Evolutionary conservation across 2,329 filamentous ascomycete genomes (phyloP).

Genomic region (Byssochlamys sp.): DNA sequence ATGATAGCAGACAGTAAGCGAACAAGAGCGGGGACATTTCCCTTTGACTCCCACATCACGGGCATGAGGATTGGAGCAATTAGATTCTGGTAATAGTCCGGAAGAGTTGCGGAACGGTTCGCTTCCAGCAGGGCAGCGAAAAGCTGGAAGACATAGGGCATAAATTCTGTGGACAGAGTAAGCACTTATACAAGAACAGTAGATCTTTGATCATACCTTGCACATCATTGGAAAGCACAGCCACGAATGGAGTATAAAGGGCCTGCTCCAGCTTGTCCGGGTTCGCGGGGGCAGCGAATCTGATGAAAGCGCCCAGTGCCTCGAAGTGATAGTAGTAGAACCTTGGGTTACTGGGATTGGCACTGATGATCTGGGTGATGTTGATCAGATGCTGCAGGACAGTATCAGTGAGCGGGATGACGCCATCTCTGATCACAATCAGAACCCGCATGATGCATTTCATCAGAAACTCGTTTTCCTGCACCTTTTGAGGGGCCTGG

Average conservation of each 20-base stretch:
- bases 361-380: slow-evolving; percentile 84
- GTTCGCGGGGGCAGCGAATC: slow-evolving; percentile 58
- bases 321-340: slow-evolving; percentile 99
- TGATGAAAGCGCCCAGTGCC: slow-evolving; percentile 71
- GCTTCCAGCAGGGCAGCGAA: slow-evolving; percentile 83
- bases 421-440: slow-evolving; percentile 80
- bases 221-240: slow-evolving; percentile 70
- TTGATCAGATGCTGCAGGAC: slow-evolving; percentile 75
- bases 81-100: slow-evolving; percentile 69
- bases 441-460: slow-evolving; percentile 95
- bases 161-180: slow-evolving; percentile 58
- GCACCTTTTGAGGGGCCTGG: slow-evolving; percentile 75
- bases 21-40: slow-evolving; percentile 84
- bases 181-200: slow-evolving; percentile 13
- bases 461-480: slow-evolving; percentile 98
- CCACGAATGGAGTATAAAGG: slow-evolving; percentile 74
- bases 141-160: slow-evolving; percentile 92
- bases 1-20: slow-evolving; percentile 77
- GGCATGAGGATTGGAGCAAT: slow-evolving; percentile 69
- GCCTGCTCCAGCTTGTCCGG: slow-evolving; percentile 67
- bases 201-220: slow-evolving; percentile 48
- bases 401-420: slow-evolving; percentile 62
- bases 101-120: slow-evolving; percentile 67
- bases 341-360: slow-evolving; percentile 90
- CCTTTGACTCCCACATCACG: slow-evolving; percentile 80